Conservation (phyloP, 106 monocot species). For the Hemerocallis citrina region DNA sequence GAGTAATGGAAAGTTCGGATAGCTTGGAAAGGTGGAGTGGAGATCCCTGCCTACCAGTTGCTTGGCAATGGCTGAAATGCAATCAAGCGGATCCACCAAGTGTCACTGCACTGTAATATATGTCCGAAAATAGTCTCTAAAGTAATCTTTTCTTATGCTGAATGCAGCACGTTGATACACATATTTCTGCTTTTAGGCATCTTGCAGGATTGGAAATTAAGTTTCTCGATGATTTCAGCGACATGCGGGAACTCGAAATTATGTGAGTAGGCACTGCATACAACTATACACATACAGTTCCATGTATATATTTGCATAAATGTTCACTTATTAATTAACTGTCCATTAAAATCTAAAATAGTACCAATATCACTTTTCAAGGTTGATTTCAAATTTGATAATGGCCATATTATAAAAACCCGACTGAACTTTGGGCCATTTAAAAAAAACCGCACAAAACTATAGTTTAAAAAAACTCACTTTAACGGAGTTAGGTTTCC, state of each 20-base stretch:
- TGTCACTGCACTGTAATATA: constrained; percentile 11
- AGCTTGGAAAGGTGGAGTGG: constrained; percentile 3
- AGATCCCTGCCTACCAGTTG: constrained; percentile 15
- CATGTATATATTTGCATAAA: not conserved
- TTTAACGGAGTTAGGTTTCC: too few relatives aligned
- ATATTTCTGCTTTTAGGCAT: not conserved
- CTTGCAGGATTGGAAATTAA: not conserved
- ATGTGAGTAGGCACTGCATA: constrained; percentile 12
- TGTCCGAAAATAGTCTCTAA: not conserved
- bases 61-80: constrained; percentile 9
- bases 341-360: too few relatives aligned
- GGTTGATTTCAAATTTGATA: too few relatives aligned
- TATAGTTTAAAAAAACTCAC: too few relatives aligned
- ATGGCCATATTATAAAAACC: too few relatives aligned
- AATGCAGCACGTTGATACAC: not conserved
- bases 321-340: too few relatives aligned
- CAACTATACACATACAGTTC: not conserved
- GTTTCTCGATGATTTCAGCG: not conserved
- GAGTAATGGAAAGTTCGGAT: not conserved
- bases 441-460: too few relatives aligned
- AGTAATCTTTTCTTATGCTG: not conserved
- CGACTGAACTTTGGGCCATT: too few relatives aligned
- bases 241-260: constrained; percentile 2
- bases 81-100: constrained; percentile 2
- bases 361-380: too few relatives aligned